Percentiles rank a stretch among this genome's conserved stretches.
Evolutionary conservation across 1,284 basidiomycete genomes (phyloP).

Genomic region (Pseudozyma thailandica): DNA sequence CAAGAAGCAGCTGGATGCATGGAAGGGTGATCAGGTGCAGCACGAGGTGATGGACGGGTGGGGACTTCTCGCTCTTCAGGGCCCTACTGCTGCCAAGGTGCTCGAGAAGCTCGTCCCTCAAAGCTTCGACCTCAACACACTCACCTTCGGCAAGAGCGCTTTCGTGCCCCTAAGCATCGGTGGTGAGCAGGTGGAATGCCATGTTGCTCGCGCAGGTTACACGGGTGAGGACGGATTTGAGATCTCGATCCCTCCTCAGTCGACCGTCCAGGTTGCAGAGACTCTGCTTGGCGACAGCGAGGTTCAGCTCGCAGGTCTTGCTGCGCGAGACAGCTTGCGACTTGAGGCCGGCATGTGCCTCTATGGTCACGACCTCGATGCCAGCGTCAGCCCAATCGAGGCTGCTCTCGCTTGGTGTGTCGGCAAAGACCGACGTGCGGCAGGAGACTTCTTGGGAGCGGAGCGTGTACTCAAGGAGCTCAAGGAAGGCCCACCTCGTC

Average conservation of each 20-base stretch:
- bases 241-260: conserved; percentile 85
- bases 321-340: conserved; percentile 89
- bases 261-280: conserved; percentile 79
- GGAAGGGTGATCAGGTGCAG: conserved; percentile 74
- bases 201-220: conserved; percentile 95
- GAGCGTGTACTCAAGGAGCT: conserved; percentile 82
- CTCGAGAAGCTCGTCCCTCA: conserved; percentile 73
- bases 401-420: conserved; percentile 93
- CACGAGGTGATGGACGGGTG: conserved; percentile 84
- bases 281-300: conserved; percentile 74
- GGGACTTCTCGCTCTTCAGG: conserved; percentile 92
- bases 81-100: conserved; percentile 83
- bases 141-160: conserved; percentile 65
- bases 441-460: conserved; percentile 81
- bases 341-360: conserved; percentile 98
- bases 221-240: conserved; percentile 99
- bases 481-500: conserved; percentile 77
- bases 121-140: conserved; percentile 73
- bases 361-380: conserved; percentile 92
- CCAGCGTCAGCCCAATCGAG: conserved; percentile 82
- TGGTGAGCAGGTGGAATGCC: conserved; percentile 71
- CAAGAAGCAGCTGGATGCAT: conserved; percentile 72
- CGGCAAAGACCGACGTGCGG: conserved; percentile 82
- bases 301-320: conserved; percentile 88
- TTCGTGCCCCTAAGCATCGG: conserved; percentile 71